Conservation (phyloP, 331 rosid genomes). For the Rhamnella rubrinervis region DNA sequence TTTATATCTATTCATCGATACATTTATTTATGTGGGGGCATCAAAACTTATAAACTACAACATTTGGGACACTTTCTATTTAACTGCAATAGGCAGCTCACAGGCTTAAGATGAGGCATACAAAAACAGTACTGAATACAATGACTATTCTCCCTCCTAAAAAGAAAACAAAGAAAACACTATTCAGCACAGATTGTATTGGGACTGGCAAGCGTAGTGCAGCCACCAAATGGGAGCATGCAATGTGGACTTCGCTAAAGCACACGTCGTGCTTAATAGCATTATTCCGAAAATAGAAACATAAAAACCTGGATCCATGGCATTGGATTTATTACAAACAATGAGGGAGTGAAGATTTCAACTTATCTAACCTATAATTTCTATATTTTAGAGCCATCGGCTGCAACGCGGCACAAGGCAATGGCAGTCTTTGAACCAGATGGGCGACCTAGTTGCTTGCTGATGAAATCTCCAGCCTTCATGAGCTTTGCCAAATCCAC, state of each 20-base stretch:
- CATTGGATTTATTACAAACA: conserved; percentile 20
- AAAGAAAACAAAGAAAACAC: background rate
- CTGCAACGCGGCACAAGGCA: conserved; percentile 54
- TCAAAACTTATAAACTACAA: background rate
- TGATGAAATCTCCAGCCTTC: conserved; percentile 74
- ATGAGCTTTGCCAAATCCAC: conserved; percentile 72
- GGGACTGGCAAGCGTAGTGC: too few relatives aligned
- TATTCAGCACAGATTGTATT: too few relatives aligned
- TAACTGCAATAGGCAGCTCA: conserved; percentile 13
- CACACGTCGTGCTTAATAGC: too few relatives aligned
- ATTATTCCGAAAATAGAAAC: too few relatives aligned
- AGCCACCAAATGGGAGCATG: too few relatives aligned
- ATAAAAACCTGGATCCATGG: conserved; percentile 11
- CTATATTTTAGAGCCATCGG: conserved; percentile 61
- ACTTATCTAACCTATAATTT: background rate
- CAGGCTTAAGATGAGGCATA: background rate
- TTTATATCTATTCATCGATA: background rate
- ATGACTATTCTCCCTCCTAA: conserved; percentile 21
- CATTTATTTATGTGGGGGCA: background rate
- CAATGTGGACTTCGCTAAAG: too few relatives aligned
- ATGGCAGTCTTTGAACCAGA: conserved; percentile 71
- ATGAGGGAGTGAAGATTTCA: conserved; percentile 10
- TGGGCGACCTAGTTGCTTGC: conserved; percentile 66
- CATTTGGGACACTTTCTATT: background rate
- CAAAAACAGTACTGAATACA: background rate